Evolutionary conservation across 164 flowering plant species (phyloP).

Genomic region (Magnolia kwangsiensis): DNA sequence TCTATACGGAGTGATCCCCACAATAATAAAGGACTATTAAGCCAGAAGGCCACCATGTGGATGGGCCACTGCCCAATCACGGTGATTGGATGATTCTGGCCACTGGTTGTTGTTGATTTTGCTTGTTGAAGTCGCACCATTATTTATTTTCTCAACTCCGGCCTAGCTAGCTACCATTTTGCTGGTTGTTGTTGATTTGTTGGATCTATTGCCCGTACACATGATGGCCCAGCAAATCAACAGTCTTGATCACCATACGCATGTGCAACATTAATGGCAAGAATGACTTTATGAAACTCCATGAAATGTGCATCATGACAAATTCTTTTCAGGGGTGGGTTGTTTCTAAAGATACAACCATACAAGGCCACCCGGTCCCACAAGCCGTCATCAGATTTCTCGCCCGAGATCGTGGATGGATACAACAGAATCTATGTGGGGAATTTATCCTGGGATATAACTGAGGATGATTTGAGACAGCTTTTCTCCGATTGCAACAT

Average conservation of each 20-base stretch:
- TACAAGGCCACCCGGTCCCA: constrained; percentile 39
- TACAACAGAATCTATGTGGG: constrained; percentile 85
- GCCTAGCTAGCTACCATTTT: neutral
- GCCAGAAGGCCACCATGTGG: neutral
- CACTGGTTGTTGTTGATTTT: neutral
- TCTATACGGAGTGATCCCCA: neutral
- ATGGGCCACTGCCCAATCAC: neutral
- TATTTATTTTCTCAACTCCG: neutral
- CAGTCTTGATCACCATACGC: neutral
- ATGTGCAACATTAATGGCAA: neutral
- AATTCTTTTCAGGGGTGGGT: constrained; percentile 66
- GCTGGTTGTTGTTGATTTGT: no score
- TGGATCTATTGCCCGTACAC: neutral
- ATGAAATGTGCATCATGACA: neutral
- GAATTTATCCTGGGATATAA: constrained; percentile 88
- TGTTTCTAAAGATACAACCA: constrained; percentile 73
- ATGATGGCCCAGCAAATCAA: neutral
- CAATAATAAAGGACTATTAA: neutral
- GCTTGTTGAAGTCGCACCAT: neutral
- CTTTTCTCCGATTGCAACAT: constrained; percentile 67
- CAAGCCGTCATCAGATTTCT: constrained; percentile 32
- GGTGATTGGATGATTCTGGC: neutral
- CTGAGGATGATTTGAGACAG: constrained; percentile 68
- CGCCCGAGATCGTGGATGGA: constrained; percentile 70
- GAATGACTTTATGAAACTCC: neutral